A percentile compares a stretch with the other conserved stretches of the same genome.
These are phyloP conservation scores for Ceratocystis huliohia DNA, from an alignment of 2,329 filamentous ascomycete genomes.

Conservation along the genomic window DNA sequence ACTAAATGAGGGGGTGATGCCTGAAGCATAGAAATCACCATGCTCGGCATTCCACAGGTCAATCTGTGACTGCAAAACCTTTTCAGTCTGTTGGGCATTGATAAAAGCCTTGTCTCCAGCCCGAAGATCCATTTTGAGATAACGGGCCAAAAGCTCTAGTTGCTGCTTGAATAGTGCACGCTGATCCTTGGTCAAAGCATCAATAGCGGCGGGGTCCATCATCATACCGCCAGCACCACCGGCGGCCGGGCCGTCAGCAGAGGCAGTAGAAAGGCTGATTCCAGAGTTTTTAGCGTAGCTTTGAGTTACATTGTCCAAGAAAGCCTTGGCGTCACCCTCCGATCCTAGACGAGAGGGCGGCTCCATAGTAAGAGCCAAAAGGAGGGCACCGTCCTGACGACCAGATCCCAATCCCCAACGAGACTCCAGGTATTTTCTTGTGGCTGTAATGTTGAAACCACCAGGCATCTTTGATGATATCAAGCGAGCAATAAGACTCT, in stretches of 20 bases:
- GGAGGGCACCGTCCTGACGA: slow-evolving; percentile 78
- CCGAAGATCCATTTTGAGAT: slow-evolving; percentile 92
- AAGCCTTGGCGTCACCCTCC: slow-evolving; percentile 82
- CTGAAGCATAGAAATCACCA: slow-evolving; percentile 87
- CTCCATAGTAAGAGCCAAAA: slow-evolving; percentile 87
- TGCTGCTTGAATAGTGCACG: slow-evolving; percentile 95
- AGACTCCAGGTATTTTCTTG: slow-evolving; percentile 88
- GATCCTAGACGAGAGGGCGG: slow-evolving; percentile 76
- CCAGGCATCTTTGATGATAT: slow-evolving; percentile 99
- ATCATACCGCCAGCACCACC: slow-evolving; percentile 74
- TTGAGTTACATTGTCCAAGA: slow-evolving; percentile 74
- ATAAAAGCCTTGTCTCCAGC: slow-evolving; percentile 92
- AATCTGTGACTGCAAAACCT: slow-evolving; percentile 79
- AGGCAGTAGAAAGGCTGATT: slow-evolving; percentile 66
- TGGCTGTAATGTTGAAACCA: slow-evolving; percentile 95
- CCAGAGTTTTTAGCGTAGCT: slow-evolving; percentile 80
- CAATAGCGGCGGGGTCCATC: slow-evolving; percentile 97
- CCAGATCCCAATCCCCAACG: slow-evolving; percentile 80
- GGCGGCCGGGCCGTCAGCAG: slow-evolving; percentile 59
- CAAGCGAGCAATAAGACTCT: slow-evolving; percentile 80
- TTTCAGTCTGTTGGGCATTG: slow-evolving; percentile 70
- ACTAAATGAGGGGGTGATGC: slow-evolving; percentile 90
- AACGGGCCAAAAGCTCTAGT: slow-evolving; percentile 84
- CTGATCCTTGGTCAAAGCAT: slow-evolving; percentile 95
- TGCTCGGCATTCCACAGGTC: slow-evolving; percentile 94